Conservation (phyloP, 2,329 filamentous ascomycete species). For the Aschersonia sp. region DNA sequence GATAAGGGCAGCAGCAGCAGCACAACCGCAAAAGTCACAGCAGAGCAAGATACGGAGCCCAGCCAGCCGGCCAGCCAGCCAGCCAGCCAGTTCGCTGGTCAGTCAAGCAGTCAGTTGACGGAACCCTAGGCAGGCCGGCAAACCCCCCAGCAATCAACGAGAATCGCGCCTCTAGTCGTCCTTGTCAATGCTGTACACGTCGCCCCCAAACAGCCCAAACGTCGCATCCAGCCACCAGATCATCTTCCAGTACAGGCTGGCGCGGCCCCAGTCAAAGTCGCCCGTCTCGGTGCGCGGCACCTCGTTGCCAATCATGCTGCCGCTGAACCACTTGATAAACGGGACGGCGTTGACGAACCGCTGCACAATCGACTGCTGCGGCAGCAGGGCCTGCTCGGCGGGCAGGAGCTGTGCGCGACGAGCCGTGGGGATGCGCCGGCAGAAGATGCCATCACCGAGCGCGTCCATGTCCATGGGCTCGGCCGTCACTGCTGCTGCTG, state of each 20-base stretch:
- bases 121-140: too few species aligned
- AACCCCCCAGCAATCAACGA: background rate
- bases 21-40: too few species aligned
- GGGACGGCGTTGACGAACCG: slow-evolving; percentile 51
- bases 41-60: too few species aligned
- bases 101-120: too few species aligned
- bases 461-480: too few species aligned
- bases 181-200: slow-evolving; percentile 41
- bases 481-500: too few species aligned
- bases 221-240: slow-evolving; percentile 47
- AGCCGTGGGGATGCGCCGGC: slow-evolving; percentile 51
- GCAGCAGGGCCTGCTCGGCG: slow-evolving; percentile 55
- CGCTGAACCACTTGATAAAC: slow-evolving; percentile 57
- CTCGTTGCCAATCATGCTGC: slow-evolving; percentile 58
- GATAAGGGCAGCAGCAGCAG: too few species aligned
- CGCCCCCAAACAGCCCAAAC: slow-evolving; percentile 43
- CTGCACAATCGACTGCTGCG: slow-evolving; percentile 50
- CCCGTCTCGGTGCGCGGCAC: slow-evolving; percentile 60
- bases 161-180: slow-evolving; percentile 28
- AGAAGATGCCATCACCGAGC: slow-evolving; percentile 29
- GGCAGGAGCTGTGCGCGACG: slow-evolving; percentile 50
- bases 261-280: slow-evolving; percentile 60
- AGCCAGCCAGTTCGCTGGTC: too few species aligned
- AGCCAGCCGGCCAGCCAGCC: too few species aligned
- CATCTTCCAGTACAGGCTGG: slow-evolving; percentile 53